phyloP scores from a whole-genome alignment of 352 stramenopile genomes.

The Pilasporangium apinafurcum region DNA sequence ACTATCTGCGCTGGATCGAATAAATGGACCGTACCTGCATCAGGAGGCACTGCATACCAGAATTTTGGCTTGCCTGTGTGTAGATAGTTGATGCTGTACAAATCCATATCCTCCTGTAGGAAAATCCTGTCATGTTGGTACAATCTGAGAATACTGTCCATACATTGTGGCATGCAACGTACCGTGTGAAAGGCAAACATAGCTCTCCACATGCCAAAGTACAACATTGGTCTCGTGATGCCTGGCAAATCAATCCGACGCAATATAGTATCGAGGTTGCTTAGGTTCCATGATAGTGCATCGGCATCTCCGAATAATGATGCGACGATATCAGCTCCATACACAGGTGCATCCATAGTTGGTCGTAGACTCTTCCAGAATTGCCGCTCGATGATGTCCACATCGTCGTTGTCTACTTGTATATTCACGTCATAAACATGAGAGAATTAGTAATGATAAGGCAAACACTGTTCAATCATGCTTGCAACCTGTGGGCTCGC shows the following conservation, averaged over 20 bases:
- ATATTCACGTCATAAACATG: background rate
- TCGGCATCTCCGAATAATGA: conserved; percentile 78
- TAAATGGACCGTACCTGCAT: conserved; percentile 25
- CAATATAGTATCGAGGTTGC: conserved; percentile 85
- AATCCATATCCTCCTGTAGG: conserved; percentile 88
- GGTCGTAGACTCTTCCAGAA: conserved; percentile 87
- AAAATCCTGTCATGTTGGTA: no score
- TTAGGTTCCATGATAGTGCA: conserved; percentile 83
- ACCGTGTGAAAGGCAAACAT: conserved; percentile 93
- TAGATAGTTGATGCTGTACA: conserved; percentile 94
- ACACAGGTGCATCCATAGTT: conserved; percentile 85
- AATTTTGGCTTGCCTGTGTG: conserved; percentile 91
- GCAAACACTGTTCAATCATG: no score
- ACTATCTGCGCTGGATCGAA: background rate
- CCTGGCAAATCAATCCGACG: conserved; percentile 73
- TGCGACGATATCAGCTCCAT: conserved; percentile 88
- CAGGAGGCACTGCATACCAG: conserved; percentile 88
- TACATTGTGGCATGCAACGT: background rate
- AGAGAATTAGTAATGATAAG: background rate
- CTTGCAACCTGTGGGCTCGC: conserved; percentile 18
- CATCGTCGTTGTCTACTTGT: conserved; percentile 20
- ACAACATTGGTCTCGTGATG: conserved; percentile 89
- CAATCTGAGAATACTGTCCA: background rate
- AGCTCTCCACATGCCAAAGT: conserved; percentile 92
- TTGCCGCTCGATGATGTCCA: conserved; percentile 59